A percentile compares a stretch with the other conserved stretches of the same genome.
Conservation (phyloP, 2,329 filamentous ascomycete species). For the Zelopaecilomyces penicillatus region DNA sequence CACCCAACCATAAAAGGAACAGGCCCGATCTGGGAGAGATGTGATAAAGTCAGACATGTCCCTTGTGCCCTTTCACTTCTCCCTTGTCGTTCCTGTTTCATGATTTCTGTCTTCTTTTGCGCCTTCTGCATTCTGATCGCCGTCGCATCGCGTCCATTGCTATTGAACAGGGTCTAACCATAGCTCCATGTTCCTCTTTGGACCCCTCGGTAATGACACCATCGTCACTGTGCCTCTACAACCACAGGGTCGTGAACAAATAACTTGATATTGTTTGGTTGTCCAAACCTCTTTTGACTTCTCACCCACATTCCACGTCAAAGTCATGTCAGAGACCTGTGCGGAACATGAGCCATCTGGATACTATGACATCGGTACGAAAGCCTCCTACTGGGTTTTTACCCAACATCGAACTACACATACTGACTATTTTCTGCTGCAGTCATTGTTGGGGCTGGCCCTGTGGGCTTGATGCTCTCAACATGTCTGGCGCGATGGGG, state of each 20-base stretch:
- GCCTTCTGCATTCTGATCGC: too few relatives aligned
- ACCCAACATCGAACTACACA: neutral
- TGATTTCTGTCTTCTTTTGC: too few relatives aligned
- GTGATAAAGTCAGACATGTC: too few relatives aligned
- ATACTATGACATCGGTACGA: slow-evolving; percentile 7
- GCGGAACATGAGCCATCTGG: slow-evolving; percentile 3
- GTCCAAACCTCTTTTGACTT: neutral
- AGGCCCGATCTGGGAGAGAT: too few relatives aligned
- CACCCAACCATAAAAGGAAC: too few relatives aligned
- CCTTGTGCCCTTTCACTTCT: too few relatives aligned
- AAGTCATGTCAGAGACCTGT: slow-evolving; percentile 4
- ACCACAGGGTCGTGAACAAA: too few relatives aligned
- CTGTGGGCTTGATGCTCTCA: slow-evolving; percentile 79
- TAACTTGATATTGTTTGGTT: neutral
- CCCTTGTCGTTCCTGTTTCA: too few relatives aligned
- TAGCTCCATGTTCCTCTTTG: neutral
- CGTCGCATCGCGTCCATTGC: too few relatives aligned
- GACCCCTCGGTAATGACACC: neutral
- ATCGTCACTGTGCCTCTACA: neutral
- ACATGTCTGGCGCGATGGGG: slow-evolving; percentile 87
- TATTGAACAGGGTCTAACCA: neutral
- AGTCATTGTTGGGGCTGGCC: slow-evolving; percentile 85
- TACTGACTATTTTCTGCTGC: neutral
- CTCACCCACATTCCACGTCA: too few relatives aligned
- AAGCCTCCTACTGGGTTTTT: neutral